Conservation (phyloP, 208 protist genomes). For the Trichomonas vaginalis region DNA sequence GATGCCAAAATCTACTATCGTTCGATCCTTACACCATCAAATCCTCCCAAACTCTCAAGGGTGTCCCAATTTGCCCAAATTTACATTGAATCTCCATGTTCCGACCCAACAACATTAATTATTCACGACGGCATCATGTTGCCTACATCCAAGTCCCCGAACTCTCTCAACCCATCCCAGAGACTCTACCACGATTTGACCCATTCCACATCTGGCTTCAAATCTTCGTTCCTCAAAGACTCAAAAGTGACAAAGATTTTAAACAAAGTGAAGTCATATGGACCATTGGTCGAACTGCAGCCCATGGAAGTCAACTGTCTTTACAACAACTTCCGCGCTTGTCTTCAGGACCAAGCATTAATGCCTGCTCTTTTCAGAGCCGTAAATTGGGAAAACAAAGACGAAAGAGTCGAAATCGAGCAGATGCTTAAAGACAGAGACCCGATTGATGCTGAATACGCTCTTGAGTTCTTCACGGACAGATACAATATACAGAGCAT, state of each 20-base stretch:
- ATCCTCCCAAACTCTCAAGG: not conserved
- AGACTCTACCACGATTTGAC: not conserved
- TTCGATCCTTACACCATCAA: not conserved
- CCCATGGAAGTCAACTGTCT: not conserved
- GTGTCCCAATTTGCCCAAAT: not conserved
- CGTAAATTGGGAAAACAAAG: not conserved
- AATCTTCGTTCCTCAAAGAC: not conserved
- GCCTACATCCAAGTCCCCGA: not conserved
- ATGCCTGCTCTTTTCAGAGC: not conserved
- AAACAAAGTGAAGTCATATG: not conserved
- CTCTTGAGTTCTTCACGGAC: not conserved
- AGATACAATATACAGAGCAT: not conserved
- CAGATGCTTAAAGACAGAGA: not conserved
- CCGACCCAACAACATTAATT: not conserved
- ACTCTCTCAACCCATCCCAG: not conserved
- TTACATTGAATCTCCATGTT: not conserved
- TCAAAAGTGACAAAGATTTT: not conserved
- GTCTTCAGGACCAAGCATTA: not conserved
- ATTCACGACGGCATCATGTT: not conserved
- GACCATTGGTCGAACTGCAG: not conserved
- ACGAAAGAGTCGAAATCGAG: not conserved
- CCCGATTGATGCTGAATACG: not conserved
- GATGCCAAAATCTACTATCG: not conserved
- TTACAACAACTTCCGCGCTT: not conserved
- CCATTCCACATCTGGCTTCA: not conserved